Base-by-base conservation (phyloP, 345 rosid species). In the Eucalyptus melliodora region DNA sequence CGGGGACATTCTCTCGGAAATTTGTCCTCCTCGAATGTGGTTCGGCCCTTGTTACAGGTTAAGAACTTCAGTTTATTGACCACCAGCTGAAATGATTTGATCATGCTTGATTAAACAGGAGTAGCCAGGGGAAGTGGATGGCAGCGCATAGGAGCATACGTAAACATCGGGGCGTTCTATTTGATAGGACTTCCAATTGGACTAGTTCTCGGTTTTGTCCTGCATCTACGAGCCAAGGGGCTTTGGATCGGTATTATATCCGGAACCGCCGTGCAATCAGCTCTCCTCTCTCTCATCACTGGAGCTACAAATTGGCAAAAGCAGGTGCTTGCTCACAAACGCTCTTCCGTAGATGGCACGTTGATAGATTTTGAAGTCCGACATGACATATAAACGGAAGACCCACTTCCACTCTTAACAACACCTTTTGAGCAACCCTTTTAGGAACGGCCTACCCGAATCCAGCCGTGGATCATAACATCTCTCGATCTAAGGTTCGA, bases 71-170 rank as follows among this genome's bases (percentile, higher is more conserved):
- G 26, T 51, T 31, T 17, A 37, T 72, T 37, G 14, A 72, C 83
- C 45, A 72, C 45, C 45, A 1, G 45, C 23, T 72, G 45, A 72
- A 72, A 10, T 72, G 45, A 37, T 56, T 37, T 55, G 11, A 55
- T 60, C 87, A 44, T 21, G 55, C 65, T 34, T 6, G 34, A 23
- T 60, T 34, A 83, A 50, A 11, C 89, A 92, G 95, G 95, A 59
- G 89, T 94, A 56, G 93, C 93, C 2, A 91, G 91, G 87, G 94
- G 93, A 50, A 88, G 94, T 42, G 95, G 95, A 31, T 92, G 93
- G 95, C 93, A 92, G 86, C 86, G 85, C 12, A 83, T 90, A 40
- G 93, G 94, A 15, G 94, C 92, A 16, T 88, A 88, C 24, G 59
- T 92, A 42, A 93, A 92, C 60, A 86, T 93, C 19, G 92, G 92